These are phyloP conservation scores for Dioscorea dumetorum DNA, from an alignment of 106 monocot genomes.

Conservation along the genomic window DNA sequence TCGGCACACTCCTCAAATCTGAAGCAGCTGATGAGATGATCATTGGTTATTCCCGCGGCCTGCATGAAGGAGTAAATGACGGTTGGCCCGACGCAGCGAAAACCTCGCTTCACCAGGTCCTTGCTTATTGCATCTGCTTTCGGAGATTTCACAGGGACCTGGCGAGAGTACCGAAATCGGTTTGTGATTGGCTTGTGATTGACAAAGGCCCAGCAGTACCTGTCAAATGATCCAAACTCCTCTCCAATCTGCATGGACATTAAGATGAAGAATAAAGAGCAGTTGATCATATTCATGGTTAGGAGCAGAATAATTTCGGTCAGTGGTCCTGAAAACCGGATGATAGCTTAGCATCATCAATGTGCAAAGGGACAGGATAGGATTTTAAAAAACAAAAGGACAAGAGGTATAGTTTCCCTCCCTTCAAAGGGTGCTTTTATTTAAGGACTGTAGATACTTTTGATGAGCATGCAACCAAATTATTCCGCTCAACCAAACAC, in stretches of 20 bases:
- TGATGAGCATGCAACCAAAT: too few species aligned
- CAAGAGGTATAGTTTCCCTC: too few species aligned
- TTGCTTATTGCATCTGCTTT: conserved; percentile 44
- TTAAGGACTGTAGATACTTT: too few species aligned
- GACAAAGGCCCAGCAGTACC: conserved; percentile 45
- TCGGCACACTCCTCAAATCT: conserved; percentile 29
- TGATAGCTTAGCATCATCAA: too few species aligned
- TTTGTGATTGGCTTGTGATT: conserved; percentile 34
- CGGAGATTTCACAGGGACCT: conserved; percentile 33
- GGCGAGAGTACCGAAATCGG: conserved; percentile 25
- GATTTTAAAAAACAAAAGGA: too few species aligned
- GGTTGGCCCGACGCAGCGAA: conserved; percentile 33
- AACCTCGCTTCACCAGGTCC: conserved; percentile 35
- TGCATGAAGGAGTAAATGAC: conserved; percentile 50
- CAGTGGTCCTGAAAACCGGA: not conserved
- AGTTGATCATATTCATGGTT: not conserved
- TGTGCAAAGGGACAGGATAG: too few species aligned
- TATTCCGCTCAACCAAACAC: too few species aligned
- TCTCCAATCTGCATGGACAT: conserved; percentile 22
- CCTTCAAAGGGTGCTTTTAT: too few species aligned
- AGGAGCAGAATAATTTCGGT: not conserved
- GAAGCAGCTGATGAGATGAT: conserved; percentile 36
- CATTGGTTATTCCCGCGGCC: conserved; percentile 38
- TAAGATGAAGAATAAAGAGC: not conserved
- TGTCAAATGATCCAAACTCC: conserved; percentile 45